Percentiles rank a stretch among this genome's conserved stretches.
Conservation (phyloP, 129 eudicot species). For the Flaveria bidentis region DNA sequence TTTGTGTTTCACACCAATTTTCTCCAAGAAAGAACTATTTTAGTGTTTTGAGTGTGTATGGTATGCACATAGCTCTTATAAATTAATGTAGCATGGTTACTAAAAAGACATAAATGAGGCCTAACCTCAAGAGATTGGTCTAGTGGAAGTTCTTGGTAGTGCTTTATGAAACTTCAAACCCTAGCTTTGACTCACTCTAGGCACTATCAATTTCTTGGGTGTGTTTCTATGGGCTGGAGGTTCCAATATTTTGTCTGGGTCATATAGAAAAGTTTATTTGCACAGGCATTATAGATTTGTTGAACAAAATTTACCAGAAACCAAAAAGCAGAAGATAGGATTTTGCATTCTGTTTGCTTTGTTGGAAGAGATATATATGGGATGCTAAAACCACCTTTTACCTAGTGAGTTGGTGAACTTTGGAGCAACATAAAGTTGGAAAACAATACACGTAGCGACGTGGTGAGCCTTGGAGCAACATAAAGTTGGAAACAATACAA, state of each 20-base stretch:
- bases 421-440: neutral
- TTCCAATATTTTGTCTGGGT: neutral
- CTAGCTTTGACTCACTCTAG: neutral
- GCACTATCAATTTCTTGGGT: neutral
- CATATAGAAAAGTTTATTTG: neutral
- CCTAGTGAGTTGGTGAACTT: neutral
- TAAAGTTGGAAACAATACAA: neutral
- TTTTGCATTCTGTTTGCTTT: neutral
- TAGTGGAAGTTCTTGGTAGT: neutral
- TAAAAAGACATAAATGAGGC: neutral
- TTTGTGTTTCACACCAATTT: neutral
- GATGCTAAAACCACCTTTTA: neutral
- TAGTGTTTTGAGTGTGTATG: neutral
- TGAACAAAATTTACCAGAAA: neutral
- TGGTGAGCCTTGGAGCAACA: neutral
- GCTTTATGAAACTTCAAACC: neutral
- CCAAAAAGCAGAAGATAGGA: neutral
- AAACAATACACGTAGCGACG: neutral
- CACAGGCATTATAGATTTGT: neutral
- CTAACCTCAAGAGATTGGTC: neutral
- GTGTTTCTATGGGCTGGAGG: neutral
- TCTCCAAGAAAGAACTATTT: neutral
- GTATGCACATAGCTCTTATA: neutral
- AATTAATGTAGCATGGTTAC: neutral
- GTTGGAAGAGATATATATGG: neutral